Base-by-base conservation (phyloP, 257 asterid species). In the Solanum corneliomulleri region DNA sequence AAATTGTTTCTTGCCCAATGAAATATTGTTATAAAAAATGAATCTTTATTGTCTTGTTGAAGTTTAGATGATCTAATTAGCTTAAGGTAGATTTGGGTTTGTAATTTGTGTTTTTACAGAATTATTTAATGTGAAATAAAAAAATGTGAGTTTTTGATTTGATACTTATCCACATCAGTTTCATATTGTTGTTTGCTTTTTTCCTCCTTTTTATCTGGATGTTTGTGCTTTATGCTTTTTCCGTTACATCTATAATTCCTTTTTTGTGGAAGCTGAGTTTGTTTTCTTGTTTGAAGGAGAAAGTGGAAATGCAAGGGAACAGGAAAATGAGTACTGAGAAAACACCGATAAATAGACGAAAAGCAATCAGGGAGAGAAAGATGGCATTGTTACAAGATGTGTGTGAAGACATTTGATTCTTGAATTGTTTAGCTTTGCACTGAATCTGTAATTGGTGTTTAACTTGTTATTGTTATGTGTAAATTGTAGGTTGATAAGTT, bases 321-420 rank as follows among this genome's bases (percentile, higher is more conserved):
- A 88, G 90, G 89, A 75, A 13, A 83, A 89, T 91, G 96, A 91
- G 92, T 78, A 84, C 93, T 82, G 92, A 85, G 93, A 96, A 92
- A 80, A 89, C 92, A 86, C 85, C 89, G 60, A 90, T 88, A 14
- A 92, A 86, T 82, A 89, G 92, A 39, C 83, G 95, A 86, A 87
- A 89, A 76, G 90, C 91, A 45, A 89, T 89, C 84, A 91, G 93
- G 88, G 98, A 95, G 45, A 92, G 95, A 70, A 96, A 93, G 91
- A 92, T 93, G 89, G 94, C 95, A 85, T 93, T 96, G 91, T 94
- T 93, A 85, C 96, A 94, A 91, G 99, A 96, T 89, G 99, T 96
- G 91, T 89, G 99, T 96, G 90, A 20, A 90, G 18, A 37, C 35
- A 49, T 76, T 35, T 21, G 6, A 47, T 85, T 45, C 49, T 37